Evolutionary conservation across 2,329 filamentous ascomycete species (phyloP).

Genomic region (Huntiella abstrusa): DNA sequence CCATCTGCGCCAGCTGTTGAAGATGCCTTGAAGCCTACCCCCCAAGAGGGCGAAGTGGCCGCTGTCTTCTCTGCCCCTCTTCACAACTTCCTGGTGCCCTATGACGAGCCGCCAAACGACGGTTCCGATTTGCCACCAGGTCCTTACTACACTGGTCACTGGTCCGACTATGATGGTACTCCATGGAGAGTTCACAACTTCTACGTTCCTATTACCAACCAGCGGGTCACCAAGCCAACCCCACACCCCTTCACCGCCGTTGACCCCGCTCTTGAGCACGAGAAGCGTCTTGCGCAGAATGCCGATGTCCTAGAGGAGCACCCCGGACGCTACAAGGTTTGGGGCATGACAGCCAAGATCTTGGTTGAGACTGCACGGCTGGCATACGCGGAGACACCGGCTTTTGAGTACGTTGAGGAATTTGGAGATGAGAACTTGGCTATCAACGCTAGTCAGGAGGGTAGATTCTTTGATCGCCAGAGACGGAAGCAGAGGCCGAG

Average conservation of each 20-base stretch:
- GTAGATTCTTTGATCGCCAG: slow-evolving; percentile 22
- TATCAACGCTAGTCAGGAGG: slow-evolving; percentile 24
- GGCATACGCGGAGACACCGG: slow-evolving; percentile 65
- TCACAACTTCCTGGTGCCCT: slow-evolving; percentile 52
- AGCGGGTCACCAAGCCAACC: slow-evolving; percentile 44
- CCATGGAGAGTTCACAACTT: slow-evolving; percentile 87
- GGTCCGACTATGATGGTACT: slow-evolving; percentile 60
- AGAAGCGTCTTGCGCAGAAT: slow-evolving; percentile 15
- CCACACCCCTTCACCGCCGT: slow-evolving; percentile 14
- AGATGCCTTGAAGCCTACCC: slow-evolving; percentile 53
- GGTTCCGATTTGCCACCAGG: slow-evolving; percentile 27
- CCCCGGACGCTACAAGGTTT: slow-evolving; percentile 56
- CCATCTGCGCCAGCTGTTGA: slow-evolving; percentile 13
- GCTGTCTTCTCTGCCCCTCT: slow-evolving; percentile 86
- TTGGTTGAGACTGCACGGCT: slow-evolving; percentile 73
- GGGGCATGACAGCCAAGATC: slow-evolving; percentile 87
- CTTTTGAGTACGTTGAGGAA: slow-evolving; percentile 51
- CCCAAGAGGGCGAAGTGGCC: slow-evolving; percentile 81
- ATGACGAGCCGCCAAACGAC: slow-evolving; percentile 25
- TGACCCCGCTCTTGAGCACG: slow-evolving; percentile 22
- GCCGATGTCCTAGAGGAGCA: slow-evolving; percentile 19
- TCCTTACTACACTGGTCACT: slow-evolving; percentile 70
- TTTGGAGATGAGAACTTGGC: slow-evolving; percentile 37
- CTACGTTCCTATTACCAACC: slow-evolving; percentile 60
- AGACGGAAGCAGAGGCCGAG: slow-evolving; percentile 1